Base-by-base conservation (phyloP, 345 rosid genomes). In the Citrus maxima region DNA sequence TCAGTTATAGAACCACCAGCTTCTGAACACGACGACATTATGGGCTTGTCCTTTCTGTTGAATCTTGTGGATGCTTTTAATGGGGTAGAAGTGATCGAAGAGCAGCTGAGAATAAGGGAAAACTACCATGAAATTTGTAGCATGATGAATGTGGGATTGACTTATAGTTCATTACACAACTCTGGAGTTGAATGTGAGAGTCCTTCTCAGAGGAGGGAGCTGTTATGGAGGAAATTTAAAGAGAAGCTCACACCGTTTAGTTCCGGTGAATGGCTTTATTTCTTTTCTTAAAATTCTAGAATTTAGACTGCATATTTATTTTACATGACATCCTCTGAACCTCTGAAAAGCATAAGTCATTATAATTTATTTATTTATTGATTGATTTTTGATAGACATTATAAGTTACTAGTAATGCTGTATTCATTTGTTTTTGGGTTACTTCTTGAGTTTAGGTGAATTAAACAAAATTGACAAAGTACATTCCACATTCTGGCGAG, bases 61-160 rank as follows among this genome's bases (percentile, higher is more conserved):
- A 94, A 96, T 92, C 92, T 94, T 38, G 89, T 88, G 78, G 98
- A 94, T 85, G 91, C 98, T 70, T 85, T 92, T 85, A 88, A 84
- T 83, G 99, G 97, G 60, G 98, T 94, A 64, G 93, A 91, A 85
- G 89, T 91, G 70, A 93, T 96, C 81, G 99, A 96, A 84, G 97
- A 91, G 83, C 97, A 94, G 89, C 88, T 96, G 81, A 89, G 83
- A 84, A 85, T 61, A 64, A 89, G 99, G 86, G 84, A 80, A 79
- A 89, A 85, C 73, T 96, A 96, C 85, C 89, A 86, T 80, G 97
- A 96, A 83, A 90, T 91, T 77, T 87, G 92, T 71, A 96, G 95
- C 84, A 94, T 96, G 79, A 93, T 94, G 97, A 93, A 91, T 82
- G 88, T 90, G 78, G 99, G 99, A 79, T 87, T 96, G 95, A 90